These are phyloP conservation scores for Fusarium nurragi DNA, from an alignment of 2,329 filamentous ascomycete species.

Conservation along the genomic window DNA sequence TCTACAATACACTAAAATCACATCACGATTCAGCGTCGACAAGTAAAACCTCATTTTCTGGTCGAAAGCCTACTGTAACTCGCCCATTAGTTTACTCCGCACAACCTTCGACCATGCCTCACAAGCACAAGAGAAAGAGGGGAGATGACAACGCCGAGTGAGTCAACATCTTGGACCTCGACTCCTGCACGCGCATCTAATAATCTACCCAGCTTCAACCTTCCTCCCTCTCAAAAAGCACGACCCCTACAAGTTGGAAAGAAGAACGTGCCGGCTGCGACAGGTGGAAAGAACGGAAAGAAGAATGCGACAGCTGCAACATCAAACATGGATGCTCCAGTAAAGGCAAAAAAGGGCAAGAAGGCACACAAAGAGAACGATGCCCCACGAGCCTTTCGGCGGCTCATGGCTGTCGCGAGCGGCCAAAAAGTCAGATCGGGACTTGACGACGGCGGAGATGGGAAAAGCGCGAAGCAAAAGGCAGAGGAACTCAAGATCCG, in stretches of 20 bases:
- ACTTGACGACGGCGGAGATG: conserved; percentile 72
- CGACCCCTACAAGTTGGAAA: conserved; percentile 60
- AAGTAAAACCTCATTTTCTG: no score
- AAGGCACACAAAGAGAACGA: conserved; percentile 72
- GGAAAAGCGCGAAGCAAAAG: conserved; percentile 39
- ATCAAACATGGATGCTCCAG: conserved; percentile 20
- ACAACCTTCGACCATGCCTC: conserved; percentile 69
- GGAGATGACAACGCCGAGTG: conserved; percentile 55
- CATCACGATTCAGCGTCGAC: not conserved
- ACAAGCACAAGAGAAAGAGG: conserved; percentile 80
- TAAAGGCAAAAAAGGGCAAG: conserved; percentile 53
- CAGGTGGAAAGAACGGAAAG: conserved; percentile 2
- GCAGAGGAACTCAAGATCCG: conserved; percentile 71
- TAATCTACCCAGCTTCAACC: conserved; percentile 55
- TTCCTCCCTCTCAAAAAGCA: conserved; percentile 60
- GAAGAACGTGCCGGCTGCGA: conserved; percentile 44
- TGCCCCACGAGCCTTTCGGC: conserved; percentile 86
- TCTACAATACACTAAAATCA: not conserved
- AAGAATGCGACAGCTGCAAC: conserved; percentile 1
- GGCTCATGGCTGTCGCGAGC: conserved; percentile 79
- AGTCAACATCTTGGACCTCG: not conserved
- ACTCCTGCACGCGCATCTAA: conserved; percentile 25
- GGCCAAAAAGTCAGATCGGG: conserved; percentile 69
- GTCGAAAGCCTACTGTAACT: fast-evolving
- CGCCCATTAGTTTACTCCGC: fast-evolving